Conservation (phyloP, 495 filamentous ascomycete species). For the Annulohypoxylon nitens region DNA sequence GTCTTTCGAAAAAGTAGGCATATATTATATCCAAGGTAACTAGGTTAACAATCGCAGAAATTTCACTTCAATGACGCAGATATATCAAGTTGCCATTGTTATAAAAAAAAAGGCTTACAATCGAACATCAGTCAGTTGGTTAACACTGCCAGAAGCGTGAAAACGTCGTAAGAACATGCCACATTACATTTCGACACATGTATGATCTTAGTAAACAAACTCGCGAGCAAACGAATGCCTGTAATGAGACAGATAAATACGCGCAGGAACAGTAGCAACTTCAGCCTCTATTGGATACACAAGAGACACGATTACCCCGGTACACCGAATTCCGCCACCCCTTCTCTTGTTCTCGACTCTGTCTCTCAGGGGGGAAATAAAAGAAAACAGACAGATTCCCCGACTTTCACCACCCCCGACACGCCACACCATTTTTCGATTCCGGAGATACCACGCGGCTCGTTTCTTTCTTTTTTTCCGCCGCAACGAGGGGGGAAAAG, state of each 20-base stretch:
- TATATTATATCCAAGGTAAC: too few relatives aligned
- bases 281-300: slow-evolving; percentile 51
- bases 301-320: slow-evolving; percentile 37
- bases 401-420: slow-evolving; percentile 32
- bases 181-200: neutral
- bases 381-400: slow-evolving; percentile 23
- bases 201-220: slow-evolving; percentile 7
- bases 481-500: slow-evolving; percentile 2
- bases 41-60: neutral
- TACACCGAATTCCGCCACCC: slow-evolving; percentile 24
- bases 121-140: neutral
- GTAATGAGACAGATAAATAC: slow-evolving; percentile 32
- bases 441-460: slow-evolving; percentile 13
- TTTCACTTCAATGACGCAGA: neutral
- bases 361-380: neutral
- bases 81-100: too few relatives aligned
- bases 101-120: neutral
- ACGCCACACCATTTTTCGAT: slow-evolving; percentile 21
- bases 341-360: neutral
- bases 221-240: slow-evolving; percentile 16
- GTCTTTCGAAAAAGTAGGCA: too few relatives aligned
- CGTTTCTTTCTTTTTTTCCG: slow-evolving; percentile 9
- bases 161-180: neutral
- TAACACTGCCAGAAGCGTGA: neutral
- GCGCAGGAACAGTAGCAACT: slow-evolving; percentile 33